Base-by-base conservation (phyloP, 2,329 filamentous ascomycete species). In the Aspergillaceae sp. region DNA sequence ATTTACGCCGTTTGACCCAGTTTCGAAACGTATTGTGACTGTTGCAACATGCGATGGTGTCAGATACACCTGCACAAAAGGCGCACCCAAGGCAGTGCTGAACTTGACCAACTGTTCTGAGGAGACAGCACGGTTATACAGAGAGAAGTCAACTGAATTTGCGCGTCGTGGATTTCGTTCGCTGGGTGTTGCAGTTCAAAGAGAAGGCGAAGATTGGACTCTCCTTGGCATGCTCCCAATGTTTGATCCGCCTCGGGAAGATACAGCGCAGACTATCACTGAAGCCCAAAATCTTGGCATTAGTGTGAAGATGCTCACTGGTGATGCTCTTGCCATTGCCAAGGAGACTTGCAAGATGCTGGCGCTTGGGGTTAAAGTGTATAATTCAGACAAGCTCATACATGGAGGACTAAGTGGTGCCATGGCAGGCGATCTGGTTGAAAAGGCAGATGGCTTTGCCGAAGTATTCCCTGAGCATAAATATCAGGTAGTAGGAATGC, bases 331-430 rank as follows among this genome's bases (percentile, higher is more conserved):
- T 57, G 84, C 84, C 52, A 88, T 87, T 57, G 84, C 84, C 42
- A 87, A 87, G 70, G 84, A 88, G 70, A 87, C 84, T 49, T 87
- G 84, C 76, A 86, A 86, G 70, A 87, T 87, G 82, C 75, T 87
- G 57, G 82, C 83, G 49, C 76, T 87, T 45, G 84, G 84, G 48
- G 87, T 84, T 55, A 87, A 87, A 72, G 84, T 88, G 50, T 87
- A 87, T 72, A 87, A 87, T 72, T 87, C 84, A 37, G 81, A 85
- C 57, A 84, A 83, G 70, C 76, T 88, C 51, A 86, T 87, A 55
- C 81, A 86, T 65, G 83, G 83, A 62, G 84, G 84, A 67, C 76
- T 87, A 40, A 78, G 80, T 48, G 84, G 84, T 51, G 80, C 80
- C 49, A 84, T 84, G 54, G 82, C 86, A 65, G 80, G 86, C 66